These are phyloP conservation scores for Castanea crenata DNA, from an alignment of 306 rosid species.

Conservation along the genomic window DNA sequence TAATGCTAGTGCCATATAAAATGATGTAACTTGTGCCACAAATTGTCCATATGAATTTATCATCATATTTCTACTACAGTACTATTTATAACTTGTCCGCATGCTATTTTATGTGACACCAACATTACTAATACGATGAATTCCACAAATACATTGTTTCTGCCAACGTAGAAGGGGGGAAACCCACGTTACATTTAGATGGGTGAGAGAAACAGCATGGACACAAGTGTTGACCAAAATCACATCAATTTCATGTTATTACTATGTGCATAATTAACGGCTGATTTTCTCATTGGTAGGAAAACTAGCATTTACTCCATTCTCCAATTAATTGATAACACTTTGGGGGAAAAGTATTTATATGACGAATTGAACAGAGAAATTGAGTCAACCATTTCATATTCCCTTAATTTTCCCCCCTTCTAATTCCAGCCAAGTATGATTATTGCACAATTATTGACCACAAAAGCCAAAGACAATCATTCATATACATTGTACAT, in stretches of 20 bases:
- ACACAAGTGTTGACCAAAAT: neutral
- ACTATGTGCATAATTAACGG: too few relatives aligned
- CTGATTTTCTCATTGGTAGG: too few relatives aligned
- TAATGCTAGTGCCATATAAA: too few relatives aligned
- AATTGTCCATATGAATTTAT: rapidly evolving
- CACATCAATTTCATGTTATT: neutral
- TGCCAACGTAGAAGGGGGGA: neutral
- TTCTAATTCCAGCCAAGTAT: neutral
- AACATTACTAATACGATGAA: neutral
- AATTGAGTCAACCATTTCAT: neutral
- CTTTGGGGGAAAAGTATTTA: too few relatives aligned
- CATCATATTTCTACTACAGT: too few relatives aligned
- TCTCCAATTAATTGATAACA: too few relatives aligned
- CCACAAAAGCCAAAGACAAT: neutral
- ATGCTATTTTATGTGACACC: rapidly evolving
- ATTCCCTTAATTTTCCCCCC: neutral
- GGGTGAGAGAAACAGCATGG: neutral
- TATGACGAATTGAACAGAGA: neutral
- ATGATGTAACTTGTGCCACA: rapidly evolving
- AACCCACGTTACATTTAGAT: neutral
- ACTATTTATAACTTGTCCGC: rapidly evolving
- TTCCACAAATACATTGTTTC: neutral
- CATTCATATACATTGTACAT: neutral
- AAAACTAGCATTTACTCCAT: too few relatives aligned
- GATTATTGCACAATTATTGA: neutral